Base-by-base conservation (phyloP, 2,329 filamentous ascomycete genomes). In the Epichloe typhina region DNA sequence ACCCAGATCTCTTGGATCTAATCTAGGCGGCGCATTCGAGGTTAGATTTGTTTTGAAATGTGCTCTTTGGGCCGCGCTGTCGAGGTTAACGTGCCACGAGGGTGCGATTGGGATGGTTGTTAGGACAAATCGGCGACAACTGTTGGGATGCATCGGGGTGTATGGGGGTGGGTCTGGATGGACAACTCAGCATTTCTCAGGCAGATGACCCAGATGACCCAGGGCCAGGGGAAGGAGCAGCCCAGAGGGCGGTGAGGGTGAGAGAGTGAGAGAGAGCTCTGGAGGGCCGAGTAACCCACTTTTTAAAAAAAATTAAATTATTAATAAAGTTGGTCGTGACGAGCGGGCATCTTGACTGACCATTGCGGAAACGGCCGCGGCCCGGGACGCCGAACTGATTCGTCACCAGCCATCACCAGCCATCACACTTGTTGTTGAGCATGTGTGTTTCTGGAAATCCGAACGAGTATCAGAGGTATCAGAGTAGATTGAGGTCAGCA, bases 121-220 rank as follows among this genome's bases (percentile, higher is more conserved):
- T 19, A 19, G 26, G 7, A 26, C 26, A 26, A 26, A 26, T 38
- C 5, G 36, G 36, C 6, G 36, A n/a, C 36, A n/a, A 23, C 47
- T 23, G 21, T 36, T 31, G 38, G 47, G 47, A 37, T 49, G 47
- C 47, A 42, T 49, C 31, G 47, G 44, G 41, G 33, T 50, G 49
- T 36, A 53, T 35, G 21, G 55, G 53, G 54, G 58, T 55, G 54
- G 56, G 49, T 54, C 53, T 63, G 63, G 23, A 26, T 26, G 23
- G 6, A 26, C 23, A 26, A 52, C 64, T 66, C 64, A 67, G 62
- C 64, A 64, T 56, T 58, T 55, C 52, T 46, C 53, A 54, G 56
- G 62, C 65, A 67, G 64, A 67, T 67, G 65, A 67, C 65, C 64
- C n/a, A n/a, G 40, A 44, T 38, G 40, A 15, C 40, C 47, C 50